A percentile compares a stretch with the other conserved stretches of the same genome.
Conservation (phyloP, 768 basidiomycete genomes). For the Baorangia bicolor region DNA sequence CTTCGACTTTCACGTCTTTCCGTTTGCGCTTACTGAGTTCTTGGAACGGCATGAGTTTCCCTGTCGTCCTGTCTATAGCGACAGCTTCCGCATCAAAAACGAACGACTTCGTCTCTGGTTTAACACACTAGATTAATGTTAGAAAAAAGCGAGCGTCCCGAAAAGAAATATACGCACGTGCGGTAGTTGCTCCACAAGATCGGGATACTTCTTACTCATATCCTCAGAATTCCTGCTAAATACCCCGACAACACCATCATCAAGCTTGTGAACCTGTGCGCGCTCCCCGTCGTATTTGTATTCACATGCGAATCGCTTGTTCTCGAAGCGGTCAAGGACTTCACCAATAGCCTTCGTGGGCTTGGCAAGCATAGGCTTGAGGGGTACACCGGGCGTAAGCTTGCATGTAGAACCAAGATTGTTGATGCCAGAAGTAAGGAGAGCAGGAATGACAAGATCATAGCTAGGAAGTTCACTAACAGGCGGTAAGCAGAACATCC, state of each 20-base stretch:
- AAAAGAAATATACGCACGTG: slow-evolving; percentile 46
- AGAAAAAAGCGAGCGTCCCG: not conserved
- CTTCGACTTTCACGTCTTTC: slow-evolving; percentile 97
- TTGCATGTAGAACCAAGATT: slow-evolving; percentile 74
- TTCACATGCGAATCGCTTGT: slow-evolving; percentile 95
- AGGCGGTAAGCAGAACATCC: slow-evolving; percentile 2
- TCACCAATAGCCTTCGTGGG: slow-evolving; percentile 99
- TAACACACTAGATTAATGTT: slow-evolving; percentile 65
- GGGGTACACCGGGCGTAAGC: slow-evolving; percentile 91
- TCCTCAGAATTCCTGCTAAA: slow-evolving; percentile 99
- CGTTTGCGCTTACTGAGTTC: slow-evolving; percentile 92
- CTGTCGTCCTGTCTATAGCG: slow-evolving; percentile 83
- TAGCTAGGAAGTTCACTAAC: slow-evolving; percentile 88
- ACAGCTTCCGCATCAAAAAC: slow-evolving; percentile 97
- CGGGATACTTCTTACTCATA: slow-evolving; percentile 99
- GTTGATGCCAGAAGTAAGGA: slow-evolving; percentile 76
- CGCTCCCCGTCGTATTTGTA: slow-evolving; percentile 99
- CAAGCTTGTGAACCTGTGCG: slow-evolving; percentile 88
- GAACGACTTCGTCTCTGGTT: slow-evolving; percentile 79
- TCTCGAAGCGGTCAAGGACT: slow-evolving; percentile 95
- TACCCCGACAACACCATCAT: slow-evolving; percentile 81
- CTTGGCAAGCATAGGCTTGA: slow-evolving; percentile 99
- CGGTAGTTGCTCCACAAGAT: slow-evolving; percentile 92
- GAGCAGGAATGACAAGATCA: slow-evolving; percentile 87
- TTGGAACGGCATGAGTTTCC: slow-evolving; percentile 95